Evolutionary conservation across 331 rosid species (phyloP).

Genomic region (Saraca asoca): DNA sequence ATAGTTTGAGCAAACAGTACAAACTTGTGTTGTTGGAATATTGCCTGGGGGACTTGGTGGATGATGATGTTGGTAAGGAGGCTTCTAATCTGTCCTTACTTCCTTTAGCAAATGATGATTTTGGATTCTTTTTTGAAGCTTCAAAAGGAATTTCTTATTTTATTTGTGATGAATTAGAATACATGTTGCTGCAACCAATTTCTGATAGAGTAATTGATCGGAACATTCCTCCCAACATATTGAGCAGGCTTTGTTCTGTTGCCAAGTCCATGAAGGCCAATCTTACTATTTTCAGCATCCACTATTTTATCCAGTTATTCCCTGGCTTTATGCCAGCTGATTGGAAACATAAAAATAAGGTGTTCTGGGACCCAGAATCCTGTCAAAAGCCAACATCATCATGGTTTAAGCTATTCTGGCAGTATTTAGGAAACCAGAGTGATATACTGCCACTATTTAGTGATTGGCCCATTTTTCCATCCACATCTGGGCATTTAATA

Average conservation of each 20-base stretch:
- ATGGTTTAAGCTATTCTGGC: constrained; percentile 85
- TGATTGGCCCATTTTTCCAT: constrained; percentile 97
- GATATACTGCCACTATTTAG: constrained; percentile 60
- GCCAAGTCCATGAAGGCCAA: constrained; percentile 84
- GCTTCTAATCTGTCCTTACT: constrained; percentile 72
- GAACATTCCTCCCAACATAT: constrained; percentile 57
- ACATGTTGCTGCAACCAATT: constrained; percentile 59
- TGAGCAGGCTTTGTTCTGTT: constrained; percentile 74
- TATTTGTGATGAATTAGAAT: constrained; percentile 81
- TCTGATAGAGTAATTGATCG: constrained; percentile 72
- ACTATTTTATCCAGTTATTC: constrained; percentile 68
- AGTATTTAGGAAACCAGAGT: constrained; percentile 62
- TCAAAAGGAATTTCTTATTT: constrained; percentile 71
- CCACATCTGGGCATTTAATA: constrained; percentile 72
- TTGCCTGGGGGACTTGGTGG: constrained; percentile 90
- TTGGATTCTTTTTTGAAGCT: constrained; percentile 66
- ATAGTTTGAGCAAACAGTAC: constrained; percentile 50
- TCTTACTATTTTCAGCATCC: constrained; percentile 54
- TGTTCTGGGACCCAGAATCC: constrained; percentile 75
- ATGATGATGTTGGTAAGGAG: constrained; percentile 79
- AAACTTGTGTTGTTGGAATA: constrained; percentile 88
- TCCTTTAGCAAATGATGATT: constrained; percentile 91
- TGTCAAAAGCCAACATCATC: constrained; percentile 72
- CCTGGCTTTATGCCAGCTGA: constrained; percentile 78
- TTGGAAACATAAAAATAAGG: constrained; percentile 83